These are phyloP conservation scores for Lupinus albus DNA, from an alignment of 306 rosid genomes.

Conservation along the genomic window DNA sequence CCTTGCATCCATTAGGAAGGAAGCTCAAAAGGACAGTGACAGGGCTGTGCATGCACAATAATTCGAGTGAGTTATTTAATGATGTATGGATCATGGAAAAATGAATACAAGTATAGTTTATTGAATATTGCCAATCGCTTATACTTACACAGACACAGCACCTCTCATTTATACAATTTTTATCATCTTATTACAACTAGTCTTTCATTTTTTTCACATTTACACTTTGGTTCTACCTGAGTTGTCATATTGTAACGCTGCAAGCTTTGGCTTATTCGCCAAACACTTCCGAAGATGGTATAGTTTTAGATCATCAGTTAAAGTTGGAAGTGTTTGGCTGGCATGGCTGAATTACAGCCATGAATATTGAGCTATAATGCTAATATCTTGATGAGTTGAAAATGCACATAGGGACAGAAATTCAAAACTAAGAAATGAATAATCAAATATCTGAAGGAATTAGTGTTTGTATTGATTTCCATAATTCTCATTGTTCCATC, in stretches of 20 bases:
- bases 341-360: neutral
- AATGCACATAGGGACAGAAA: neutral
- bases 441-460: neutral
- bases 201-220: too few species aligned
- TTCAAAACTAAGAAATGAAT: neutral
- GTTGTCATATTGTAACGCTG: constrained; percentile 7
- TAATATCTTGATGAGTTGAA: neutral
- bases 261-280: constrained; percentile 10
- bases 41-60: constrained; percentile 29
- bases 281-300: too few species aligned
- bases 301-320: neutral
- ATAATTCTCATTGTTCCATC: neutral
- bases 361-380: neutral
- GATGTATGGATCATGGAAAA: constrained; percentile 23
- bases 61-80: constrained; percentile 33
- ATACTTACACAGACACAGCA: too few species aligned
- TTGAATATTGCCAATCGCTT: too few species aligned
- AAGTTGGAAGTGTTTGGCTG: neutral
- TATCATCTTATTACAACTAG: too few species aligned
- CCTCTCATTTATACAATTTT: too few species aligned
- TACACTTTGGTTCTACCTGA: too few species aligned
- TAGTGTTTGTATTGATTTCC: neutral
- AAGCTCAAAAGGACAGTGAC: constrained; percentile 53
- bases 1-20: constrained; percentile 62
- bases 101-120: constrained; percentile 23